Evolutionary conservation across 1,284 basidiomycete species (phyloP).

Genomic region (Ganoderma meredithae): DNA sequence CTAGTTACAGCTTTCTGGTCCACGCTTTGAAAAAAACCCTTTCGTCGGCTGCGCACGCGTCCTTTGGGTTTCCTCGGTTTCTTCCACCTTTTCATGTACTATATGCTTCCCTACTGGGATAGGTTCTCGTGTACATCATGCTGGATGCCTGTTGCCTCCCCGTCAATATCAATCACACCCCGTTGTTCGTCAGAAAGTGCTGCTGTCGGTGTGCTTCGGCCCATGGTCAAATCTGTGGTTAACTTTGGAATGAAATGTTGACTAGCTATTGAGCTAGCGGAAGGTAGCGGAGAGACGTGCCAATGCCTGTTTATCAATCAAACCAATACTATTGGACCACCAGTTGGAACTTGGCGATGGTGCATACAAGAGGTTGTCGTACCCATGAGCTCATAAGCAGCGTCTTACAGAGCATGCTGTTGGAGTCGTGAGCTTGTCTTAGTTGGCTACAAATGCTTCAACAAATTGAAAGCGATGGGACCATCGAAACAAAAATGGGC

Average conservation of each 20-base stretch:
- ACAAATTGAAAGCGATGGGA: not conserved
- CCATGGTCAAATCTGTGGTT: no score
- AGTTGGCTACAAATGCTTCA: not conserved
- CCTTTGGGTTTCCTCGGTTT: slow-evolving; percentile 22
- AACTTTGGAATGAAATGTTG: no score
- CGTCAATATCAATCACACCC: slow-evolving; percentile 12
- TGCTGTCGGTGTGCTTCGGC: not conserved
- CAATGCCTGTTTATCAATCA: not conserved
- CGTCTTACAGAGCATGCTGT: no score
- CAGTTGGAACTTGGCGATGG: not conserved
- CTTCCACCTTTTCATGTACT: slow-evolving; percentile 15
- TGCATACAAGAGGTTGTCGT: not conserved
- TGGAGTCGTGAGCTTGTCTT: slow-evolving; percentile 2
- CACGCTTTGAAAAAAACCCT: slow-evolving; percentile 13
- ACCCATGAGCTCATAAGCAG: no score
- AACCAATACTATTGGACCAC: not conserved
- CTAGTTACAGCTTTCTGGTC: slow-evolving; percentile 19
- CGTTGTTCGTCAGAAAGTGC: not conserved
- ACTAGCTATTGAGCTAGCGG: no score
- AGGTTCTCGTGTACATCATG: slow-evolving; percentile 22
- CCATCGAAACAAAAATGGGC: no score
- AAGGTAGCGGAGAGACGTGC: no score
- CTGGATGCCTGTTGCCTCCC: slow-evolving; percentile 4
- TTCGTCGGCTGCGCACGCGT: slow-evolving; percentile 33
- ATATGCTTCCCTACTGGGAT: slow-evolving; percentile 9